phyloP scores from a whole-genome alignment of 2,329 filamentous ascomycete genomes.

The Diplodia intermedia region DNA sequence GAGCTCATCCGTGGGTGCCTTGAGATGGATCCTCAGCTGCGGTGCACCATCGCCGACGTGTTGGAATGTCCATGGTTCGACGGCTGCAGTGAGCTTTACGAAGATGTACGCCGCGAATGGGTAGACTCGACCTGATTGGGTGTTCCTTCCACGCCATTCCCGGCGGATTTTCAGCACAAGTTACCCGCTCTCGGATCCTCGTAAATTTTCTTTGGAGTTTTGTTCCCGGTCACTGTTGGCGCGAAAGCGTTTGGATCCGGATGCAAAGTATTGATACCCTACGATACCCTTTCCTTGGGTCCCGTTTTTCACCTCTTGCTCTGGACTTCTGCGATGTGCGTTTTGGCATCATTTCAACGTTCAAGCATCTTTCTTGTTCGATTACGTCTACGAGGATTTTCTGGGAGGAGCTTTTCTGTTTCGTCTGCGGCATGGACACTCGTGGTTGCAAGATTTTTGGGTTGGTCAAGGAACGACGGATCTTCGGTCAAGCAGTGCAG shows the following conservation, averaged over 20 bases:
- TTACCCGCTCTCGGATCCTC: not conserved
- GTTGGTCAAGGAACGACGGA: not conserved
- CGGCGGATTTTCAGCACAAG: not conserved
- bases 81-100: constrained; percentile 40
- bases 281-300: constrained; percentile 20
- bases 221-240: constrained; percentile 3
- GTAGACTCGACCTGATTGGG: constrained; percentile 12
- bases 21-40: constrained; percentile 60
- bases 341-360: constrained; percentile 25
- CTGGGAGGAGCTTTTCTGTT: not conserved
- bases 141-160: not conserved
- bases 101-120: constrained; percentile 25
- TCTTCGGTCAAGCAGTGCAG: not conserved
- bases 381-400: not conserved
- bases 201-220: not conserved
- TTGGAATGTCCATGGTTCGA: constrained; percentile 63
- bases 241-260: constrained; percentile 20
- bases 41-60: constrained; percentile 65
- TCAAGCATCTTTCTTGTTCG: not conserved
- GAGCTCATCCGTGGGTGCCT: constrained; percentile 67
- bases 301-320: constrained; percentile 2
- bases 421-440: not conserved
- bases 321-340: constrained; percentile 2
- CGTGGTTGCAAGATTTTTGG: not conserved
- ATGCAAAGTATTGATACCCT: constrained; percentile 31